A percentile compares a stretch with the other conserved stretches of the same genome.
phyloP scores from a whole-genome alignment of 805 yeast genomes.

The Suhomyces kilbournensis region DNA sequence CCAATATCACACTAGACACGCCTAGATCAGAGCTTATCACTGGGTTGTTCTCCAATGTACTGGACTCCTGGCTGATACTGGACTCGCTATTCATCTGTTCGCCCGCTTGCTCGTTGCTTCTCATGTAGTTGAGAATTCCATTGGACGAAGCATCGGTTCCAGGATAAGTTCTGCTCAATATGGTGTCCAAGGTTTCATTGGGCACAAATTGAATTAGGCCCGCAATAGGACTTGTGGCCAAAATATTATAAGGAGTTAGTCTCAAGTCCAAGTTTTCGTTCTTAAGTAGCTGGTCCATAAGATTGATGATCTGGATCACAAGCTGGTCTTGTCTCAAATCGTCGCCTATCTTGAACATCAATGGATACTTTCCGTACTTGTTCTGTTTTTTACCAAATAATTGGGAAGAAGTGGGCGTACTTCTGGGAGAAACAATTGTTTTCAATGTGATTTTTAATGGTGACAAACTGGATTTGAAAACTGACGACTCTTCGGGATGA shows the following conservation, averaged over 20 bases:
- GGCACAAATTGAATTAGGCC: slow-evolving; percentile 96
- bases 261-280: slow-evolving; percentile 88
- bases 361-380: slow-evolving; percentile 54
- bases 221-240: slow-evolving; percentile 87
- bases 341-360: slow-evolving; percentile 94
- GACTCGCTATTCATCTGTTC: background rate
- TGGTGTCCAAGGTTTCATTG: slow-evolving; percentile 81
- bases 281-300: slow-evolving; percentile 85
- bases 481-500: slow-evolving; percentile 74
- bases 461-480: slow-evolving; percentile 86
- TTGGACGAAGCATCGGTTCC: slow-evolving; percentile 38
- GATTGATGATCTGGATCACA: slow-evolving; percentile 85
- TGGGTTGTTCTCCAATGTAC: slow-evolving; percentile 18
- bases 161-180: slow-evolving; percentile 45
- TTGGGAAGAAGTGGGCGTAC: slow-evolving; percentile 21
- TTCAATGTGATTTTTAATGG: slow-evolving; percentile 83
- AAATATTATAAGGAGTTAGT: slow-evolving; percentile 82
- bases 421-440: slow-evolving; percentile 38
- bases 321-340: slow-evolving; percentile 95
- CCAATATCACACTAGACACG: slow-evolving; percentile 72
- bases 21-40: slow-evolving; percentile 40
- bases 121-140: slow-evolving; percentile 71
- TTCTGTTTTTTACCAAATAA: slow-evolving; percentile 31
- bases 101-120: slow-evolving; percentile 37
- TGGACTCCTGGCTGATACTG: slow-evolving; percentile 7